phyloP scores from a whole-genome alignment of 345 rosid genomes.

The Murraya paniculata region DNA sequence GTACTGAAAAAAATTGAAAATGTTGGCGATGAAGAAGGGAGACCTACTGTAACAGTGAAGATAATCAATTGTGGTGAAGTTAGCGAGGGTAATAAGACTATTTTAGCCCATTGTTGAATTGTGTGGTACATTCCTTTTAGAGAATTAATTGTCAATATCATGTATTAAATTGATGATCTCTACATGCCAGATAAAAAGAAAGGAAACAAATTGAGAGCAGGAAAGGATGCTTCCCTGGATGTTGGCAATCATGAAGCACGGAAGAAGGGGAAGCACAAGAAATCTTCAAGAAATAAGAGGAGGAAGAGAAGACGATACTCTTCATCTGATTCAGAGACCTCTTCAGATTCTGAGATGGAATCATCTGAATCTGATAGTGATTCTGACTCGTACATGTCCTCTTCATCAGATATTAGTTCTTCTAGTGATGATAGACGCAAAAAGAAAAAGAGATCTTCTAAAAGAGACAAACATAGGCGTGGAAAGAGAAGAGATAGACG shows the following conservation, averaged over 20 bases:
- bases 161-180: constrained; percentile 9
- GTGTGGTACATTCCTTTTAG: not conserved
- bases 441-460: constrained; percentile 78
- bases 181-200: constrained; percentile 53
- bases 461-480: constrained; percentile 66
- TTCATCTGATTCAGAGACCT: constrained; percentile 82
- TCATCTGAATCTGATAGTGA: constrained; percentile 82
- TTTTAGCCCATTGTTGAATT: not conserved
- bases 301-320: constrained; percentile 72
- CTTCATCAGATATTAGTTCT: constrained; percentile 75
- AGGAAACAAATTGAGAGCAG: constrained; percentile 39
- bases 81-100: constrained; percentile 42
- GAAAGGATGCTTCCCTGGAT: constrained; percentile 46
- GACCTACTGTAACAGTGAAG: constrained; percentile 84
- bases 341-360: constrained; percentile 70
- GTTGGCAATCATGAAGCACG: constrained; percentile 37
- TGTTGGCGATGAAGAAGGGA: constrained; percentile 80
- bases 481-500: constrained; percentile 70
- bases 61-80: constrained; percentile 84
- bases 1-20: constrained; percentile 78
- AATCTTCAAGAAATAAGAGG: constrained; percentile 63
- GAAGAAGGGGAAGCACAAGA: constrained; percentile 66
- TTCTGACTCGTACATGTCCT: constrained; percentile 60
- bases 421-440: constrained; percentile 85
- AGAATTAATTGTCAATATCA: not conserved